These are phyloP conservation scores for Ehretia macrophylla DNA, from an alignment of 257 asterid species.

Conservation along the genomic window DNA sequence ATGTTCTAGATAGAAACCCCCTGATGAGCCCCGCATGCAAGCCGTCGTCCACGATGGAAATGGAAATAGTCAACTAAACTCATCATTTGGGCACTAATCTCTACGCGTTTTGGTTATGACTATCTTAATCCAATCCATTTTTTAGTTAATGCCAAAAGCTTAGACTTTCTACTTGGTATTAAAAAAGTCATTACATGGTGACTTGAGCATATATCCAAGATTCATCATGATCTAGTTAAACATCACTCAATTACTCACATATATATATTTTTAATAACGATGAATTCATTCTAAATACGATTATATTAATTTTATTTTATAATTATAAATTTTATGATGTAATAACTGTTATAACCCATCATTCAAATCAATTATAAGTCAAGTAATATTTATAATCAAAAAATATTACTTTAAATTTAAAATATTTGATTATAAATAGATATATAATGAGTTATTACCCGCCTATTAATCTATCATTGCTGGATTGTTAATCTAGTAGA, in stretches of 20 bases:
- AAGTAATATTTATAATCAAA: too few relatives aligned
- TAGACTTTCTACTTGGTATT: constrained; percentile 10
- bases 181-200: constrained; percentile 11
- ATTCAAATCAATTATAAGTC: too few relatives aligned
- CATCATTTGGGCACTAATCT: constrained; percentile 12
- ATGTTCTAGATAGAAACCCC: neutral
- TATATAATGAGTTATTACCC: too few relatives aligned
- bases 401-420: too few relatives aligned
- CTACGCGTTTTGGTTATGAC: constrained; percentile 20
- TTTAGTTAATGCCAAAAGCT: neutral
- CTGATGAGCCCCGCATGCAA: constrained; percentile 1
- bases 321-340: too few relatives aligned
- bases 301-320: too few relatives aligned
- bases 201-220: constrained; percentile 3
- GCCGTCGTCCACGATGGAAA: neutral
- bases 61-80: constrained; percentile 19
- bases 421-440: too few relatives aligned
- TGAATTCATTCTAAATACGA: too few relatives aligned
- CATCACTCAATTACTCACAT: constrained; percentile 3
- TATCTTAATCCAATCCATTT: constrained; percentile 9
- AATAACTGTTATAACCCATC: too few relatives aligned
- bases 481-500: constrained; percentile 4
- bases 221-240: neutral
- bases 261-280: too few relatives aligned
- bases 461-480: too few relatives aligned